phyloP scores from a whole-genome alignment of 257 asterid species.

The Solanum pennellii region DNA sequence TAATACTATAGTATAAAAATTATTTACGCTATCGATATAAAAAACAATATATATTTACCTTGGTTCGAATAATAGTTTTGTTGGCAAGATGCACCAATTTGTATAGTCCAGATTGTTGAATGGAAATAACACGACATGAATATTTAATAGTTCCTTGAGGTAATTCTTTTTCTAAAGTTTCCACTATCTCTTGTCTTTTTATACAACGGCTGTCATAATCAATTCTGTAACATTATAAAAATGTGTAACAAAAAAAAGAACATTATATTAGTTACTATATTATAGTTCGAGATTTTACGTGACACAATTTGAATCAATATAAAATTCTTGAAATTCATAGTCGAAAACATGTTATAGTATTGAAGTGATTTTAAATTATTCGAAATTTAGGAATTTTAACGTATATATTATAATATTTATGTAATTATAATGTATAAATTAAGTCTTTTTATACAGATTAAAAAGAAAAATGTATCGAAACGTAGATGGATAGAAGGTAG shows the following conservation, averaged over 20 bases:
- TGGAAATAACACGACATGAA: conserved; percentile 20
- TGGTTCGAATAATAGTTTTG: conserved; percentile 25
- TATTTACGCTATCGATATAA: background rate
- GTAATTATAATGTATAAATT: background rate
- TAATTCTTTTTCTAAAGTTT: conserved; percentile 21
- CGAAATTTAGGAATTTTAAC: no score
- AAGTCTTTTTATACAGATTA: background rate
- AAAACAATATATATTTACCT: conserved; percentile 8
- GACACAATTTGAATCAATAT: background rate
- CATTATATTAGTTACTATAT: background rate
- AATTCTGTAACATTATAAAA: conserved; percentile 10
- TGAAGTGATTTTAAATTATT: background rate
- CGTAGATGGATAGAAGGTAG: background rate
- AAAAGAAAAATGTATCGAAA: background rate
- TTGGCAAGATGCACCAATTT: conserved; percentile 27
- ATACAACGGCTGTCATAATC: conserved; percentile 33
- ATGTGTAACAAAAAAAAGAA: background rate
- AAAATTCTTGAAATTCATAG: background rate
- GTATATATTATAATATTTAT: background rate
- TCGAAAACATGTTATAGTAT: background rate
- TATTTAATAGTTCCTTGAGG: conserved; percentile 28
- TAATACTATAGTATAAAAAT: background rate
- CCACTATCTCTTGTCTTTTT: conserved; percentile 25
- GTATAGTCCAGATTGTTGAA: conserved; percentile 21
- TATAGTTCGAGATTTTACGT: background rate